Conservation (phyloP, 768 basidiomycete genomes). For the Suillus americanus region DNA sequence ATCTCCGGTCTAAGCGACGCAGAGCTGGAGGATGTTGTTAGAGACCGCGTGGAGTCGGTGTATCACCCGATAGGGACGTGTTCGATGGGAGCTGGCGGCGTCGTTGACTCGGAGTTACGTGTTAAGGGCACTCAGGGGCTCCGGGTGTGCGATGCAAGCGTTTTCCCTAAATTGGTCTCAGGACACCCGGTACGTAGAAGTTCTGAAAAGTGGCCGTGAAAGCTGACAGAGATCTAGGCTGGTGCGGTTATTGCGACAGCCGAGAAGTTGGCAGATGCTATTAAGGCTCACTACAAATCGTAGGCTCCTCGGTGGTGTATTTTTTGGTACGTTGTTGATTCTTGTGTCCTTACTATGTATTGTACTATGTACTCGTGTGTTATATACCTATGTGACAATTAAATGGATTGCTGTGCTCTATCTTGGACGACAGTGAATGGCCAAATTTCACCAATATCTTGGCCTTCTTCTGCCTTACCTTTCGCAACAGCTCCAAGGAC, state of each 20-base stretch:
- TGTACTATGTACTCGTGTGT: background rate
- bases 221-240: slow-evolving; percentile 18
- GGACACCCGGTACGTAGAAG: slow-evolving; percentile 44
- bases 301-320: background rate
- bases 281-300: slow-evolving; percentile 26
- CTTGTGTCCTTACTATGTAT: background rate
- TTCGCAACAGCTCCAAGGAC: slow-evolving; percentile 59
- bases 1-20: slow-evolving; percentile 32
- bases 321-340: background rate
- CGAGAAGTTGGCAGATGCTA: slow-evolving; percentile 34
- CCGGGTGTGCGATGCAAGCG: slow-evolving; percentile 46
- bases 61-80: slow-evolving; percentile 45
- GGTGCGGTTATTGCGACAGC: slow-evolving; percentile 32
- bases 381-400: background rate
- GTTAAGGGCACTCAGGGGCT: slow-evolving; percentile 45
- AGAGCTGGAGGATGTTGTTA: slow-evolving; percentile 35
- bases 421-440: slow-evolving; percentile 24
- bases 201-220: background rate
- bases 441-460: slow-evolving; percentile 23
- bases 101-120: slow-evolving; percentile 38
- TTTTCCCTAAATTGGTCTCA: slow-evolving; percentile 42
- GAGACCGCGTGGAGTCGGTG: slow-evolving; percentile 37
- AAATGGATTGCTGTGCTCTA: background rate
- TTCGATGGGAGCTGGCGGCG: slow-evolving; percentile 38
- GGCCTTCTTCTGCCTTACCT: slow-evolving; percentile 9